Evolutionary conservation across 768 basidiomycete species (phyloP).

Genomic region (Suillus fuscotomentosus): DNA sequence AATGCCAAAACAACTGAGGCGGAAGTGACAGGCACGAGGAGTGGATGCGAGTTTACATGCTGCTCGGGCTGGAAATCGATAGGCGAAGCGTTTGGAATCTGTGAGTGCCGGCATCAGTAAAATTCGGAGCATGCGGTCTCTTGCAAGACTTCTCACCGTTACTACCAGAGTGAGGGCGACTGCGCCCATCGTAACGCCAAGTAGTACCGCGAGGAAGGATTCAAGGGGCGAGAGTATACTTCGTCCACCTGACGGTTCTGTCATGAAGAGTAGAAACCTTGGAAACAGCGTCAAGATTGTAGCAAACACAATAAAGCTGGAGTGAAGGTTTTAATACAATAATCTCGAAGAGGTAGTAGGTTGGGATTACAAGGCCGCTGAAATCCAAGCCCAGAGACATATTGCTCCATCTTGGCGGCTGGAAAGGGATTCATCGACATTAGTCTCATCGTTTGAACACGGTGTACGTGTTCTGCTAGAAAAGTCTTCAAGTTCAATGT

Average conservation of each 20-base stretch:
- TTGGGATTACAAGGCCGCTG: conserved; percentile 17
- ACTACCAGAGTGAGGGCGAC: conserved; percentile 56
- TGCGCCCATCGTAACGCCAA: conserved; percentile 59
- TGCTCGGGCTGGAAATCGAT: conserved; percentile 28
- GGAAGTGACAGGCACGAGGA: conserved; percentile 59
- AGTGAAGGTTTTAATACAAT: background rate
- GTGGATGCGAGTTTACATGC: conserved; percentile 48
- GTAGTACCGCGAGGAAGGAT: conserved; percentile 63
- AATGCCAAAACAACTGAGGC: conserved; percentile 56
- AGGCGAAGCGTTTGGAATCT: conserved; percentile 46
- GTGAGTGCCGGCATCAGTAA: background rate
- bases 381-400: conserved; percentile 39
- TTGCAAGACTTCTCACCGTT: conserved; percentile 38
- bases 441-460: conserved; percentile 12
- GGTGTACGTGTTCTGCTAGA: conserved; percentile 13
- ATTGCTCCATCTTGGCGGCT: conserved; percentile 25
- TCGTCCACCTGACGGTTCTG: conserved; percentile 44
- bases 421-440: conserved; percentile 10
- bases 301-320: conserved; percentile 36
- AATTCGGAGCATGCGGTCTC: conserved; percentile 16
- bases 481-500: conserved; percentile 42
- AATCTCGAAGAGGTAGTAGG: background rate
- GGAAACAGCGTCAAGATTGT: conserved; percentile 52
- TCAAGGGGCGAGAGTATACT: conserved; percentile 63
- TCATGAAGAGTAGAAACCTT: conserved; percentile 64